Base-by-base conservation (phyloP, 345 rosid genomes). In the Gossypium arboreum region DNA sequence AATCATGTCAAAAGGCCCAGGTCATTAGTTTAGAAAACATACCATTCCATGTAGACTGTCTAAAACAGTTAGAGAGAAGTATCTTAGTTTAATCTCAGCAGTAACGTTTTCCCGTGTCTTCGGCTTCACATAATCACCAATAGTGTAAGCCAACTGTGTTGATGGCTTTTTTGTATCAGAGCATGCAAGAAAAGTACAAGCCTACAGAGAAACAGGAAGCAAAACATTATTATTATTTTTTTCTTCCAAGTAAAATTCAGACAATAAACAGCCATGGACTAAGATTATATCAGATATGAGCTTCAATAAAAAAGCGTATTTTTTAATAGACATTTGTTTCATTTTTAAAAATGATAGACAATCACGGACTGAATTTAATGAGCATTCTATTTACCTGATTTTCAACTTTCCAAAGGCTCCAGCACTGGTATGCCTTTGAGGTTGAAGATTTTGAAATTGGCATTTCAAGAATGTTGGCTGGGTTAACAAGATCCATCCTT, bases 351-450 rank as follows among this genome's bases (percentile, higher is more conserved):
- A 56, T n/a, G 62, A 20, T 39, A 10, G 47, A 27, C 8, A 56
- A 67, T 34, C 64, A 34, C 22, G 72, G 69, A 66, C 39, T 34
- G 29, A 51, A 51, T 79, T 74, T 41, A 56, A 18, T 10, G 51
- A 67, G 57, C 67, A 59, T 66, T 50, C 75, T 58, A 47, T 75
- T n/a, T 80, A 95, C 99, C 99, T 93, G 99, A 86, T 95, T 95
- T 79, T 90, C 96, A 80, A 95, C 92, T 85, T 87, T 95, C 99
- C 99, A 95, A 80, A 95, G 82, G 86, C 98, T 91, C 99, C 98
- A 95, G 86, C 90, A 84, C 65, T 91, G 97, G 74, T 90, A 87
- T 60, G 86, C 82, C 86, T 85, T 93, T 70, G 96, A 84, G 79
- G 87, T 88, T 39, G 88, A 86, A 61, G 96, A 91, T 86, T 93